Evolutionary conservation across 352 stramenopile genomes (phyloP).

Genomic region (Elongisporangium anandrum): DNA sequence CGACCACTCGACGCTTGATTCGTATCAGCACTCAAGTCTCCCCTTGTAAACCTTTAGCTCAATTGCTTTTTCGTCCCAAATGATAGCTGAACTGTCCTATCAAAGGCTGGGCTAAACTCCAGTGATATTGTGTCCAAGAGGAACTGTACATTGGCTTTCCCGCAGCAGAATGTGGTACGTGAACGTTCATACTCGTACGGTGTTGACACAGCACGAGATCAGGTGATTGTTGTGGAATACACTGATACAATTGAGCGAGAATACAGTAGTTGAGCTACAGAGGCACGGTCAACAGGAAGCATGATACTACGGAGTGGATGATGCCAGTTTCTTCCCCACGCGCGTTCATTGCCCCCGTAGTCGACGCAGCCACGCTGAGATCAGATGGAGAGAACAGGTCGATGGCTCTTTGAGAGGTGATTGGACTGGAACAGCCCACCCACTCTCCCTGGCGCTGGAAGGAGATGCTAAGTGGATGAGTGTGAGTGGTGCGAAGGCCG

Average conservation of each 20-base stretch:
- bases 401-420: neutral
- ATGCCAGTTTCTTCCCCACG: neutral
- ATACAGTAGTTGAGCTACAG: neutral
- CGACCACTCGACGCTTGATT: neutral
- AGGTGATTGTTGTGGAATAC: neutral
- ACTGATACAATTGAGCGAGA: neutral
- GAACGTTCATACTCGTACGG: neutral
- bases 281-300: neutral
- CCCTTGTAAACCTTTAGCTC: neutral
- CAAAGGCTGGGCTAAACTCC: too few relatives aligned
- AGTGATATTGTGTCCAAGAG: too few relatives aligned
- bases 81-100: too few relatives aligned
- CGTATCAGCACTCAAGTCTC: neutral
- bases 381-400: neutral
- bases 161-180: neutral
- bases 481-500: neutral
- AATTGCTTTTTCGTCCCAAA: too few relatives aligned
- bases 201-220: neutral
- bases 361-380: neutral
- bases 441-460: too few relatives aligned
- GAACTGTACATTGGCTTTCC: neutral
- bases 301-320: neutral
- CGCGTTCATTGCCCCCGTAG: neutral
- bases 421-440: too few relatives aligned
- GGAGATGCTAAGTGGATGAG: neutral